phyloP scores from a whole-genome alignment of 2,329 filamentous ascomycete species.

The Talaromyces piceae region DNA sequence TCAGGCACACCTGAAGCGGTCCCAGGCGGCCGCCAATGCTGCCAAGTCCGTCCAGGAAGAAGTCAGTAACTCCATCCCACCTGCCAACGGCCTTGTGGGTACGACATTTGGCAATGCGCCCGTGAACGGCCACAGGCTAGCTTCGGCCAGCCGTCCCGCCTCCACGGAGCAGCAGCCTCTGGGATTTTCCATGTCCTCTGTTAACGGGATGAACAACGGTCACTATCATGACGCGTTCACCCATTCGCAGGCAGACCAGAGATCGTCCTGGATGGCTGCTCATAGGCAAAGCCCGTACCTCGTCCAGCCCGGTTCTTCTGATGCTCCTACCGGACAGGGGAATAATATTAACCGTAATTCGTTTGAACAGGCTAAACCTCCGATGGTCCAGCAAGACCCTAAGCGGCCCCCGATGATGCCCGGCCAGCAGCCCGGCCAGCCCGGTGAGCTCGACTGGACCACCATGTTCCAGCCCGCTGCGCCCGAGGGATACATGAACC shows the following conservation, averaged over 20 bases:
- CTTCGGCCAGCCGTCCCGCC: constrained; percentile 27
- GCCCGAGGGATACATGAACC: constrained; percentile 58
- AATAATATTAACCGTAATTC: constrained; percentile 38
- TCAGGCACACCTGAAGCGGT: constrained; percentile 78
- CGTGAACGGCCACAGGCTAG: constrained; percentile 34
- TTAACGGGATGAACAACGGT: constrained; percentile 35
- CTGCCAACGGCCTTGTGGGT: constrained; percentile 37
- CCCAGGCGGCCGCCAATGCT: constrained; percentile 38
- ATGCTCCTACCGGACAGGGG: constrained; percentile 32
- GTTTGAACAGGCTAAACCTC: constrained; percentile 38
- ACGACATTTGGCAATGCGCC: constrained; percentile 35
- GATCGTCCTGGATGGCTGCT: constrained; percentile 37
- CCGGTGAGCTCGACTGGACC: constrained; percentile 61
- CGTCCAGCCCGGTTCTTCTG: constrained; percentile 31
- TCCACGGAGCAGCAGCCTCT: constrained; percentile 37
- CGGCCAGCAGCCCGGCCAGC: constrained; percentile 52
- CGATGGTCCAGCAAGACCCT: constrained; percentile 31
- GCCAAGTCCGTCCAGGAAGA: constrained; percentile 37
- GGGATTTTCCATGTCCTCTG: constrained; percentile 36
- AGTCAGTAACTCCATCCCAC: constrained; percentile 36
- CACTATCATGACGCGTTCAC: constrained; percentile 16
- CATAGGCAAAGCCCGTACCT: constrained; percentile 39
- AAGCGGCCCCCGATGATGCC: constrained; percentile 49
- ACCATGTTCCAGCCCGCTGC: constrained; percentile 70
- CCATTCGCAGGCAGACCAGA: constrained; percentile 21